phyloP scores from a whole-genome alignment of 805 yeast species.

The Candida berthetii region DNA sequence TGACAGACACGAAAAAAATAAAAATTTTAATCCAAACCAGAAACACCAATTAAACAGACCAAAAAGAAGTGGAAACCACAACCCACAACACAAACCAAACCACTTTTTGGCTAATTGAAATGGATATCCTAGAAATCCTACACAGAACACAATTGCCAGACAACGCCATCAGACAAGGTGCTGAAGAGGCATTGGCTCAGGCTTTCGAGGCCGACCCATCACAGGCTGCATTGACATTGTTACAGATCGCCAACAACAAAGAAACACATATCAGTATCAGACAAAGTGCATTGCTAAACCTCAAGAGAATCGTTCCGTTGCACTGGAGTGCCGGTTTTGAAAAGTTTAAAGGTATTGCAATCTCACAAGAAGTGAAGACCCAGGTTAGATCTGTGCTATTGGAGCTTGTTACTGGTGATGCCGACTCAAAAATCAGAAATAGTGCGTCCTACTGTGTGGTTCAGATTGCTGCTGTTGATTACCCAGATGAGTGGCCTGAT shows the following conservation, averaged over 20 bases:
- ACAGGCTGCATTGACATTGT: slow-evolving; percentile 32
- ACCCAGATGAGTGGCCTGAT: slow-evolving; percentile 94
- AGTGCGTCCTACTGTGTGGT: slow-evolving; percentile 71
- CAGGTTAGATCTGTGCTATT: slow-evolving; percentile 46
- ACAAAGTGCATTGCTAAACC: slow-evolving; percentile 60
- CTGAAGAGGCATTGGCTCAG: slow-evolving; percentile 44
- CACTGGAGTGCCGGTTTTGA: slow-evolving; percentile 85
- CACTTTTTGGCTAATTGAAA: not conserved
- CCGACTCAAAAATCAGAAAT: slow-evolving; percentile 54
- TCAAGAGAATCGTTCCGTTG: slow-evolving; percentile 61
- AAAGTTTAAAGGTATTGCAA: slow-evolving; percentile 63
- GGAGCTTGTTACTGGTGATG: slow-evolving; percentile 33
- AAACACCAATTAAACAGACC: too few relatives aligned
- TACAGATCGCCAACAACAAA: slow-evolving; percentile 31
- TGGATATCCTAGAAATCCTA: slow-evolving; percentile 15
- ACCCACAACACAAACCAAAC: too few relatives aligned
- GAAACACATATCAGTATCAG: slow-evolving; percentile 30
- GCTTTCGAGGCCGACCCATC: slow-evolving; percentile 45
- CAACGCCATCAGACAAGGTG: slow-evolving; percentile 41
- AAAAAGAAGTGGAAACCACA: too few relatives aligned
- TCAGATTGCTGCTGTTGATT: slow-evolving; percentile 83
- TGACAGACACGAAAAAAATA: too few relatives aligned
- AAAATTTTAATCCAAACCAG: too few relatives aligned
- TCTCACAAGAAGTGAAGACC: slow-evolving; percentile 45
- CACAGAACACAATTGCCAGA: slow-evolving; percentile 25